Evolutionary conservation across 441 rosid genomes (phyloP), one percentile per base, ranked within the genome.

Genomic region (Brassica balearica): DNA sequence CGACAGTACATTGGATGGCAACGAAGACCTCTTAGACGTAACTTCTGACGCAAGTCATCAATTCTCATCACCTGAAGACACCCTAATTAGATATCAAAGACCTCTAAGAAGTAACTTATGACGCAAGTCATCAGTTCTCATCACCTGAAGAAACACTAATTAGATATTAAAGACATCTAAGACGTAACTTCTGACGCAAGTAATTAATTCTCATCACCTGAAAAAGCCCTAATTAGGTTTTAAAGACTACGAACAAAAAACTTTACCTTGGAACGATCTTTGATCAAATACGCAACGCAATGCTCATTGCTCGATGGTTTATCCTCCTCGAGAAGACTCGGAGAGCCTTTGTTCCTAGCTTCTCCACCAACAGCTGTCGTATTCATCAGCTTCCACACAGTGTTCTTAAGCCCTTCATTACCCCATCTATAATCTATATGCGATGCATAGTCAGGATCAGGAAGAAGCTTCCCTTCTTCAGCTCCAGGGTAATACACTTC

Each of bases 1-100:
- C 98, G 82, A 86, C 99, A 93, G 29, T 95, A 95, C 97, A 95
- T 93, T 0, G 93, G 96, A 84, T 95, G 99, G 81, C 99, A 93
- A 48, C 99, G 96, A 19, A 95, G 96, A 23, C 98, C 99, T 41
- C 99, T 80, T 86, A 95, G 84, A 81, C 99, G 85, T 60, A 95
- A 92, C 84, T 88, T 95, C 87, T 92, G 98, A 76, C 97, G 89
- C 89, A 95, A 85, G 76, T 95, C 97, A 77, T 95, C 94, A 36
- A 93, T 84, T 77, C 65, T 89, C 85, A 80, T 86, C 6, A 85
- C 92, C 99, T 95, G 88, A 60, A 80, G 53, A 62, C 75, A 62
- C 68, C 58, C 48, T 12, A 25, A 2, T 60, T 65, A 68, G n/a
- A 29, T 25, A 25, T 29, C 0, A 29, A 29, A 29, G 34, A 29